Conservation (phyloP, 805 yeast species). For the Candida krabiensis region DNA sequence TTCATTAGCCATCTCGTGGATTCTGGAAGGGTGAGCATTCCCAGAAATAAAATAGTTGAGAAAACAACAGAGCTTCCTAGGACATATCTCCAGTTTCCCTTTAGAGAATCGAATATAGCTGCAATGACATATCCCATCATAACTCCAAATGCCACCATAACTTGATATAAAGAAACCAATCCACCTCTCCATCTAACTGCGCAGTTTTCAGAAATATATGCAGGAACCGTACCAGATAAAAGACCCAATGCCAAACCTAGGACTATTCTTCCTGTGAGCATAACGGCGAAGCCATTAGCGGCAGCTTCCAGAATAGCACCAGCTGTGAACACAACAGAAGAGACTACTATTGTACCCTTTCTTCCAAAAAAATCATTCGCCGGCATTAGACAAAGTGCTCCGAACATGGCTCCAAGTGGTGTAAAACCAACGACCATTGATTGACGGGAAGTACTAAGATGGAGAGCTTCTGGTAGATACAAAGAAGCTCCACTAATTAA, state of each 20-base stretch:
- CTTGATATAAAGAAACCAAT: slow-evolving; percentile 60
- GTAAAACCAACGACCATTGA: slow-evolving; percentile 35
- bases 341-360: slow-evolving; percentile 49
- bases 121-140: slow-evolving; percentile 61
- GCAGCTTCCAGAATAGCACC: slow-evolving; percentile 62
- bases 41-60: slow-evolving; percentile 49
- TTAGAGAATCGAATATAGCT: slow-evolving; percentile 55
- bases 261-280: slow-evolving; percentile 58
- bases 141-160: slow-evolving; percentile 63
- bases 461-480: slow-evolving; percentile 8
- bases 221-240: slow-evolving; percentile 59
- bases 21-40: slow-evolving; percentile 55
- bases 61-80: slow-evolving; percentile 61
- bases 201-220: slow-evolving; percentile 59
- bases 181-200: slow-evolving; percentile 58
- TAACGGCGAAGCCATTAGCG: slow-evolving; percentile 41
- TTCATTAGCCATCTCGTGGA: slow-evolving; percentile 57
- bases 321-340: slow-evolving; percentile 57
- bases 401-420: slow-evolving; percentile 67
- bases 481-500: slow-evolving; percentile 14
- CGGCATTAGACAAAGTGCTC: slow-evolving; percentile 59
- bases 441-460: slow-evolving; percentile 6
- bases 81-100: slow-evolving; percentile 63
- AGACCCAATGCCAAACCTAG: slow-evolving; percentile 64
- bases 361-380: slow-evolving; percentile 55